Evolutionary conservation across 2,329 filamentous ascomycete genomes (phyloP).

Genomic region (Pseudogymnoascus sp.): DNA sequence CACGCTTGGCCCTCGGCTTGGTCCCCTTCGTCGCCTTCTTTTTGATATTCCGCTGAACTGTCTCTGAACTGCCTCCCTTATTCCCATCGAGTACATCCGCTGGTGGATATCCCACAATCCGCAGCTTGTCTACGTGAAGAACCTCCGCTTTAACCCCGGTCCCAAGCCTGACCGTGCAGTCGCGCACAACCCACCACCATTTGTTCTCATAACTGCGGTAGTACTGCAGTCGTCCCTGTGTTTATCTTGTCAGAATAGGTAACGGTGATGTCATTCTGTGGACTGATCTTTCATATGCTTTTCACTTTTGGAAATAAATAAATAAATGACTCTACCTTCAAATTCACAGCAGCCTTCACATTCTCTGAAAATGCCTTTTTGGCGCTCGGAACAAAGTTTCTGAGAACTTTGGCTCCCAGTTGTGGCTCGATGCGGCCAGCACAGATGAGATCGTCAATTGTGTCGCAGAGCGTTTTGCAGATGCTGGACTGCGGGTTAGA

Average conservation of each 20-base stretch:
- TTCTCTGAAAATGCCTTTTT: not conserved
- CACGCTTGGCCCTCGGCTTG: not conserved
- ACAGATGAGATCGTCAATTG: conserved; percentile 17
- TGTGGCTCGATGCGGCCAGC: conserved; percentile 17
- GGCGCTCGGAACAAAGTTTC: not conserved
- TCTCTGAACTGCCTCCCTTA: not conserved
- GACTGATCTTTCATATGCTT: not conserved
- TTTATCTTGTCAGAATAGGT: not conserved
- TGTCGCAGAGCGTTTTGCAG: conserved; percentile 13
- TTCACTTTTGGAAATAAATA: not conserved
- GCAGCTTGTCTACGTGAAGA: not conserved
- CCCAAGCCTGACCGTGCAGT: not conserved
- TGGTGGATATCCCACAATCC: not conserved
- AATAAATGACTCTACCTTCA: not conserved
- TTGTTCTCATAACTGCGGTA: not conserved
- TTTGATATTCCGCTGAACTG: not conserved
- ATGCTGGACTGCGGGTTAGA: conserved; percentile 13
- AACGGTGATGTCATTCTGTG: not conserved
- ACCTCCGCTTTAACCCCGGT: not conserved
- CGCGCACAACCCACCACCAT: not conserved
- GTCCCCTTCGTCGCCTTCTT: not conserved
- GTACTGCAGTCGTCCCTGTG: not conserved
- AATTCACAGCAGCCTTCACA: not conserved
- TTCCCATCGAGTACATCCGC: not conserved
- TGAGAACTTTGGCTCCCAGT: conserved; percentile 13